Evolutionary conservation across 495 filamentous ascomycete species (phyloP), one percentile per base, ranked within the genome.

Genomic region (Penicillium waksmanii): DNA sequence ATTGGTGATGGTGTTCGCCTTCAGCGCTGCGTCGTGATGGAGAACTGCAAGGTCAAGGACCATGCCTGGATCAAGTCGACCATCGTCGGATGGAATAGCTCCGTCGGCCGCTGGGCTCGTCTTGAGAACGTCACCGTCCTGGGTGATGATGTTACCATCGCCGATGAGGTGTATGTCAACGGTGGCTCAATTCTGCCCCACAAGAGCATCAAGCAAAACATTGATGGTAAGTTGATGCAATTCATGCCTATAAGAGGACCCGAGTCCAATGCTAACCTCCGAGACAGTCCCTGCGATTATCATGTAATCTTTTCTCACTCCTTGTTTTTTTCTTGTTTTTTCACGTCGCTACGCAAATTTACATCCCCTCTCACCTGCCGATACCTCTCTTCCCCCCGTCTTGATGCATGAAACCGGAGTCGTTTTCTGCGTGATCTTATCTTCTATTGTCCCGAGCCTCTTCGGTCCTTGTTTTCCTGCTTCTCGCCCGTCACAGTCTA

Each of bases 21-120:
- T 66, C 95, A 99, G 78, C 88, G 95, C 57, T 96, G 91, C 73
- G 96, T 98, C 25, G 77, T 99, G 17, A 83, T 99, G 58, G 85
- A 87, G 58, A 89, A 91, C 66, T 89, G 89, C 72, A 97, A 93
- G 80, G 90, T 97, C 71, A 98, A 97, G 85, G 95, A 99, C 74
- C 95, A 99, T 75, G 95, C 95, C 11, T 99, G 95, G 95, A 85
- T 99, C 73, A 99, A 99, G 85, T 94, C 90, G 66, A 96, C 95
- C 65, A 99, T 99, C 71, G 94, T 99, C 12, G 95, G 95, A 64
- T 99, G 95, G 95, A 98, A 98, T 81, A 96, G 91, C 82, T 89
- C 87, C 35, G 91, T 99, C 36, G 95, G 95, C 60, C 87, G 87
- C 66, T 99, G 95, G 95, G 94, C 95, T 56, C 88, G 95, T 60